A percentile compares a stretch with the other conserved stretches of the same genome.
phyloP scores from a whole-genome alignment of 176 grass and related monocot genomes.

The Puccinellia tenuiflora region DNA sequence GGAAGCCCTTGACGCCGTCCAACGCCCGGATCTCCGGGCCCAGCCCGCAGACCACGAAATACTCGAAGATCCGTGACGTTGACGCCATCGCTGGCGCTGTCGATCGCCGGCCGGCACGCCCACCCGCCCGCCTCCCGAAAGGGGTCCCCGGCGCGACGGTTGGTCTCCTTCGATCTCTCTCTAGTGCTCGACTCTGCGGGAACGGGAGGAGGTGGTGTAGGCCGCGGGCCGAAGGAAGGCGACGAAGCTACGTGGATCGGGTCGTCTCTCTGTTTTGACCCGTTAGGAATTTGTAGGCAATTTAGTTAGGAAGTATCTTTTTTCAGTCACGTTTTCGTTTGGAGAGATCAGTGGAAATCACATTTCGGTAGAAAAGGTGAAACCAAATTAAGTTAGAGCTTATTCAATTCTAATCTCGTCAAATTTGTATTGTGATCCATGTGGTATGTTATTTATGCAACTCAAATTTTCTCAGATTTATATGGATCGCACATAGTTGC shows the following conservation, averaged over 20 bases:
- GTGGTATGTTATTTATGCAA: too few relatives aligned
- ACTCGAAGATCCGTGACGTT: constrained; percentile 73
- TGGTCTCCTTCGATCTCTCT: not conserved
- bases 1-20: constrained; percentile 79
- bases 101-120: not conserved
- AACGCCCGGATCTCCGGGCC: constrained; percentile 87
- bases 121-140: not conserved
- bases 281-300: constrained; percentile 16
- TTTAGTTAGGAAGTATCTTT: too few relatives aligned
- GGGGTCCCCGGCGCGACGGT: not conserved
- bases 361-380: too few relatives aligned
- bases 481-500: too few relatives aligned
- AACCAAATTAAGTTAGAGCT: too few relatives aligned
- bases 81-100: constrained; percentile 18
- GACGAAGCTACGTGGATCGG: constrained; percentile 34
- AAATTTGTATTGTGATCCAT: too few relatives aligned
- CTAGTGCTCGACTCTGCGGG: not conserved
- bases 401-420: too few relatives aligned
- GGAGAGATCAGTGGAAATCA: too few relatives aligned
- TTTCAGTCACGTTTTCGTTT: too few relatives aligned
- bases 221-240: constrained; percentile 15
- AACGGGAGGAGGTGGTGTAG: not conserved
- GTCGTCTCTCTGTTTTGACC: constrained; percentile 15
- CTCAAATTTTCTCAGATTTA: too few relatives aligned
- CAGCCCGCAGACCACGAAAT: constrained; percentile 97